Evolutionary conservation across 139 green algal species (phyloP), one percentile per base, ranked within the genome.

Genomic region (Closterium sp.): DNA sequence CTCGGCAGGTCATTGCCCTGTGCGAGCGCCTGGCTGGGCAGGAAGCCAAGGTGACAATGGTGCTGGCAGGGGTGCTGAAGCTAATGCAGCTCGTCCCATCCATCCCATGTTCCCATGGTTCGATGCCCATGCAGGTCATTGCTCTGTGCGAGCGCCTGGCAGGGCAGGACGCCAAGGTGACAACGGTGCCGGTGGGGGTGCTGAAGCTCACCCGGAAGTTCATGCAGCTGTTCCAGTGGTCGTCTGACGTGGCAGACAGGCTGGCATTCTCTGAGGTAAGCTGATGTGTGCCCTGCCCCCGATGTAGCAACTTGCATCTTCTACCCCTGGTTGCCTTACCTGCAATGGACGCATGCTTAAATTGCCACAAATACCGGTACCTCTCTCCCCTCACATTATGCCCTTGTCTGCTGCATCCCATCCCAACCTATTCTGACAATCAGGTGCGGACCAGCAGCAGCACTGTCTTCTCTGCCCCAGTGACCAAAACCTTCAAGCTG

Each of bases 151-250:
- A 99, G 95, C 93, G 96, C 76, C 94, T 98, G 88, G 96, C 96
- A 25, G 96, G 97, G 84, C 94, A 95, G 31, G 94, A 96, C 33
- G 97, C 97, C 28, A 96, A 97, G 81, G 94, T 99, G 33, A 97
- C 93, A 84, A 97, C 96, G 33, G 97, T 99, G 32, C 98, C 98
- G 32, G 96, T 98, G 5, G 96, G 96, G 92, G 84, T 99, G 90
- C 96, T 99, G 28, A 97, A 97, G 93, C 88, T 93, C 33, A 98
- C 97, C 3, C 95, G 97, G 30, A 85, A 7, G 30, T 28, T 98
- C n/a, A 96, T 98, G 38, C 93, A 95, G 33, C 93, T 95, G 84
- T 97, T 98, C 87, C 96, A 99, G 94, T 99, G 98, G 98, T 97
- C 98, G 0, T 83, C 89, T 23, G 97, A 99, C 91, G 98, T 97